These are phyloP conservation scores for Plectosphaerella cucumerina DNA, from an alignment of 2,329 filamentous ascomycete genomes.

Conservation along the genomic window DNA sequence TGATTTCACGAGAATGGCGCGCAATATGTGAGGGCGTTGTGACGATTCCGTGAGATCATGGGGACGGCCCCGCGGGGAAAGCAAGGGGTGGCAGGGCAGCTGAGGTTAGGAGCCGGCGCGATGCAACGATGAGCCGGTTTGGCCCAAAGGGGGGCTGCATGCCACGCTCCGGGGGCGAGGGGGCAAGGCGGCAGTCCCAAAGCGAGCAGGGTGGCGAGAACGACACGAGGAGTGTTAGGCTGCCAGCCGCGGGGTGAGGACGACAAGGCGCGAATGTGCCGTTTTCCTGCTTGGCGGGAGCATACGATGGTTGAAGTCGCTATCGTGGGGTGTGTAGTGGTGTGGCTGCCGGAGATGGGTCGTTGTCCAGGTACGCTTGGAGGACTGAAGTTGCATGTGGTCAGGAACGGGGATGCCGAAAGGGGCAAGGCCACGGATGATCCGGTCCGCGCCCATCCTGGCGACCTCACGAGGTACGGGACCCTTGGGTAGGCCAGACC, in stretches of 20 bases:
- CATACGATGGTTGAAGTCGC: not conserved
- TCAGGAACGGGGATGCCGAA: not conserved
- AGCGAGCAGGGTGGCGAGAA: not conserved
- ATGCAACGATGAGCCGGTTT: too few relatives aligned
- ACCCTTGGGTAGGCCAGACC: too few relatives aligned
- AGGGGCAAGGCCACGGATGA: slow-evolving; percentile 2
- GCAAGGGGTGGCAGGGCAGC: too few relatives aligned
- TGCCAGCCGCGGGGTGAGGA: not conserved
- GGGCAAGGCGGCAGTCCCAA: too few relatives aligned
- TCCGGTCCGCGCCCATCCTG: not conserved
- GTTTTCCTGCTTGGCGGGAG: not conserved
- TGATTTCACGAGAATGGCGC: too few relatives aligned
- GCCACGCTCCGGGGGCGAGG: too few relatives aligned
- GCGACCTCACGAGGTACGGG: not conserved
- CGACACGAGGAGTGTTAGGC: not conserved
- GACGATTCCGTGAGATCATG: too few relatives aligned
- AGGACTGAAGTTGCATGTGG: not conserved
- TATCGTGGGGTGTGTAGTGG: not conserved
- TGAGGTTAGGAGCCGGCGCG: too few relatives aligned
- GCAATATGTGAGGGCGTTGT: too few relatives aligned
- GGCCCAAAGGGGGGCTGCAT: too few relatives aligned
- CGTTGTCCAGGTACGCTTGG: not conserved
- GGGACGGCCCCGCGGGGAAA: too few relatives aligned
- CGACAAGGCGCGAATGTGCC: not conserved
- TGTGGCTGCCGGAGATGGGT: too few relatives aligned